Percentiles rank a stretch among this genome's conserved stretches.
phyloP scores from a whole-genome alignment of 1,284 basidiomycete genomes.

The Ceratobasidium sp. region DNA sequence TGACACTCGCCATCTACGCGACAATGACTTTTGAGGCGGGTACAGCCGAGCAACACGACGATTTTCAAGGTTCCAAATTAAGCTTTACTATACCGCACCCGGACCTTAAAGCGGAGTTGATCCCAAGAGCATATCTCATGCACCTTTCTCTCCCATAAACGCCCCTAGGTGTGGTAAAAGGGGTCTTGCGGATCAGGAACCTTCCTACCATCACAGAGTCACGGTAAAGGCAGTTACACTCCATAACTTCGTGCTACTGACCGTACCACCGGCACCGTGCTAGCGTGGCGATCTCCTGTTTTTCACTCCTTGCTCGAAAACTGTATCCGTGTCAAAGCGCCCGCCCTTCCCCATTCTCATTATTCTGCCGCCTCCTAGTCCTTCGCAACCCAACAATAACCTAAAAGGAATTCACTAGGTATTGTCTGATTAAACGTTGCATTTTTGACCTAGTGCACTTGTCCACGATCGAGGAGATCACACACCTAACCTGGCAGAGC shows the following conservation, averaged over 20 bases:
- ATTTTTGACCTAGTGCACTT: conserved; percentile 39
- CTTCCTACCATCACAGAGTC: not conserved
- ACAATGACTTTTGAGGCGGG: not conserved
- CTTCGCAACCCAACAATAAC: conserved; percentile 12
- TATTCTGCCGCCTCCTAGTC: conserved; percentile 13
- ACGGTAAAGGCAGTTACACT: no score
- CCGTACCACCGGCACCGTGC: conserved; percentile 26
- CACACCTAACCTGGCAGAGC: conserved; percentile 16
- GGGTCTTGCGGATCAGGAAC: conserved; percentile 41
- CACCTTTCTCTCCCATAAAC: no score
- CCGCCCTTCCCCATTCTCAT: conserved; percentile 7
- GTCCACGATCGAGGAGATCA: conserved; percentile 18
- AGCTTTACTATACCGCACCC: conserved; percentile 26
- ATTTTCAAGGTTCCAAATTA: conserved; percentile 26
- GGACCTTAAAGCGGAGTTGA: conserved; percentile 35
- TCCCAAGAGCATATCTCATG: no score
- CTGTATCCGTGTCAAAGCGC: conserved; percentile 24
- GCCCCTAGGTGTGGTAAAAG: conserved; percentile 30
- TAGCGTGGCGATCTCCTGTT: conserved; percentile 31
- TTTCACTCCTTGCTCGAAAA: conserved; percentile 33
- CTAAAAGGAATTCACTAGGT: conserved; percentile 32
- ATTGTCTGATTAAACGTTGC: conserved; percentile 32
- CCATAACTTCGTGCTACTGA: not conserved
- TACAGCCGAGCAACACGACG: conserved; percentile 2
- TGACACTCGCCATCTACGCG: not conserved